Percentiles rank a stretch among this genome's conserved stretches.
These are phyloP conservation scores for Scleromitrula shiraiana DNA, from an alignment of 2,329 filamentous ascomycete genomes.

Conservation along the genomic window DNA sequence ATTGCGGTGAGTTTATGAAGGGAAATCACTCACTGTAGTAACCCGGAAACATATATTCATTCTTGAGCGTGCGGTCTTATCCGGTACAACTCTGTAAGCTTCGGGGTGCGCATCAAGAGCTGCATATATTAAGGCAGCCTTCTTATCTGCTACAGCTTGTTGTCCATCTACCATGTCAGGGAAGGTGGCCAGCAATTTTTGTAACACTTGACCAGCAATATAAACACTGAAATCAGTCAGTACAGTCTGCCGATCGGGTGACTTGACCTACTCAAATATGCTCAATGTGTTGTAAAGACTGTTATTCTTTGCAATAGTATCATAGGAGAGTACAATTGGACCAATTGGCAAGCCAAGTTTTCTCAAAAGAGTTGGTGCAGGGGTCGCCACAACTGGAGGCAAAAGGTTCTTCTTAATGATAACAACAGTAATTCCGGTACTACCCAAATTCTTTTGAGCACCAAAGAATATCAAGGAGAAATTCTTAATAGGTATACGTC, in stretches of 20 bases:
- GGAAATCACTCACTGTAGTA: conserved; percentile 32
- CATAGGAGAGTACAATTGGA: conserved; percentile 74
- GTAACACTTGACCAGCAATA: conserved; percentile 82
- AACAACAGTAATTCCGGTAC: conserved; percentile 76
- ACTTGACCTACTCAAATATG: conserved; percentile 62
- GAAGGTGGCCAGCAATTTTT: conserved; percentile 59
- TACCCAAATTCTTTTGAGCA: conserved; percentile 90
- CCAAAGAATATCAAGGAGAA: conserved; percentile 85
- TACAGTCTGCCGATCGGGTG: neutral
- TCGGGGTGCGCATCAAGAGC: conserved; percentile 66
- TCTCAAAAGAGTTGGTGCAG: conserved; percentile 61
- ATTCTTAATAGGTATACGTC: conserved; percentile 67
- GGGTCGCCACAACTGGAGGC: conserved; percentile 56
- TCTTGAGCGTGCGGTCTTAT: conserved; percentile 66
- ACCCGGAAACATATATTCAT: conserved; percentile 97
- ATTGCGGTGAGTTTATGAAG: neutral
- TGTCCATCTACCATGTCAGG: conserved; percentile 68
- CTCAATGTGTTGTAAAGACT: conserved; percentile 93
- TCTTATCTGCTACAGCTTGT: conserved; percentile 62
- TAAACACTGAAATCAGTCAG: conserved; percentile 53
- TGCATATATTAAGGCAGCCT: conserved; percentile 69
- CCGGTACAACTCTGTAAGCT: conserved; percentile 66
- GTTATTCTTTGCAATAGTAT: conserved; percentile 84
- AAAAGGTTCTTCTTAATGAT: conserved; percentile 78
- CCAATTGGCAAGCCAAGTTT: conserved; percentile 68